Conservation (phyloP, 805 yeast genomes). For the Wickerhamomyces strasburgensis region DNA sequence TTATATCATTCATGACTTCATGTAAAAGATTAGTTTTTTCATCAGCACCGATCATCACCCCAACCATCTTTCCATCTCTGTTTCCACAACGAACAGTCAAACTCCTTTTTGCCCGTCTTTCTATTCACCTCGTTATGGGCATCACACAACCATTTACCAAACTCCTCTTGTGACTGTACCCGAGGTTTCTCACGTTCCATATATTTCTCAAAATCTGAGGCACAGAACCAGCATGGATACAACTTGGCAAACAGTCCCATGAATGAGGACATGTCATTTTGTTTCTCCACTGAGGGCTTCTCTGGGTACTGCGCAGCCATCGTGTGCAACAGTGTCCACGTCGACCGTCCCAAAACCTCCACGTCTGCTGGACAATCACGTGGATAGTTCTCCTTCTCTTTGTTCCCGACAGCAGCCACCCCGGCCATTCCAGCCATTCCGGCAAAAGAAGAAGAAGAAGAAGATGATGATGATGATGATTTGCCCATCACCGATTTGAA, state of each 20-base stretch:
- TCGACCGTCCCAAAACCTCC: constrained; percentile 68
- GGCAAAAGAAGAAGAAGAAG: too few species aligned
- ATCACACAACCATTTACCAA: constrained; percentile 88
- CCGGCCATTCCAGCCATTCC: constrained; percentile 10
- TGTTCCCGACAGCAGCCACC: constrained; percentile 4
- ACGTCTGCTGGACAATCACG: constrained; percentile 85
- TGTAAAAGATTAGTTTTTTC: background rate
- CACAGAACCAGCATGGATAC: constrained; percentile 95
- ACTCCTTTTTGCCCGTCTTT: constrained; percentile 78
- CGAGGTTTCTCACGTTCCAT: constrained; percentile 45
- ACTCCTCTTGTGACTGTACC: constrained; percentile 64
- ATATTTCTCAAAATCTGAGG: constrained; percentile 71
- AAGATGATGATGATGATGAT: too few species aligned
- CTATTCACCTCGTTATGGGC: constrained; percentile 93
- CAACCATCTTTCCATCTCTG: constrained; percentile 95
- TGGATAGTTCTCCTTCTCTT: constrained; percentile 26
- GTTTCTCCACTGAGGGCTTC: constrained; percentile 54
- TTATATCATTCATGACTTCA: background rate
- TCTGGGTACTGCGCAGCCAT: constrained; percentile 88
- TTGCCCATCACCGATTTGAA: constrained; percentile 57
- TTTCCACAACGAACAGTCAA: constrained; percentile 88
- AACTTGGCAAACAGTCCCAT: constrained; percentile 65
- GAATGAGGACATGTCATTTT: constrained; percentile 67
- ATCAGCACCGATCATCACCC: constrained; percentile 37
- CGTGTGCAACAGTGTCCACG: constrained; percentile 91